A percentile compares a stretch with the other conserved stretches of the same genome.
Evolutionary conservation across 2,329 filamentous ascomycete genomes (phyloP).

Genomic region (Cadophora gregata): DNA sequence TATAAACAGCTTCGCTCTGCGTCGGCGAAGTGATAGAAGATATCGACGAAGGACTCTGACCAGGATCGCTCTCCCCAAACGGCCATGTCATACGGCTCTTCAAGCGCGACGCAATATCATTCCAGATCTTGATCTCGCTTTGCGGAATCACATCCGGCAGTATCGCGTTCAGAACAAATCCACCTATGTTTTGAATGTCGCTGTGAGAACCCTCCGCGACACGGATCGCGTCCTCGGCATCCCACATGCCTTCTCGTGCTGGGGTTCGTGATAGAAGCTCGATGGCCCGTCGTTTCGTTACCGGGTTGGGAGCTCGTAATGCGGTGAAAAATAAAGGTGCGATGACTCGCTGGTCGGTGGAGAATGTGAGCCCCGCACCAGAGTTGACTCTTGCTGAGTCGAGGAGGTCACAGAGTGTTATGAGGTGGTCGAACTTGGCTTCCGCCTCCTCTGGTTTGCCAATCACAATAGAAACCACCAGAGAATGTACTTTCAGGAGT

Average conservation of each 20-base stretch:
- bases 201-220: constrained; percentile 29
- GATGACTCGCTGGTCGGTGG: constrained; percentile 38
- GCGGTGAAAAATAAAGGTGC: constrained; percentile 39
- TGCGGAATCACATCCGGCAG: constrained; percentile 18
- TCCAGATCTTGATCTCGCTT: constrained; percentile 25
- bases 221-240: constrained; percentile 34
- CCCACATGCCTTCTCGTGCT: constrained; percentile 42
- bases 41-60: constrained; percentile 8
- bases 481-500: constrained; percentile 36
- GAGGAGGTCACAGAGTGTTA: constrained; percentile 35
- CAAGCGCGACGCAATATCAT: constrained; percentile 22
- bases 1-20: constrained; percentile 15
- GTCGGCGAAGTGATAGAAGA: constrained; percentile 12
- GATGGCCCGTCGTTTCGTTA: constrained; percentile 31
- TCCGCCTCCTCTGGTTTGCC: constrained; percentile 25
- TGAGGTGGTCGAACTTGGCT: constrained; percentile 36
- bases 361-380: constrained; percentile 26
- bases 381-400: constrained; percentile 19
- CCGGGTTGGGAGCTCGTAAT: constrained; percentile 27
- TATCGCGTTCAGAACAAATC: constrained; percentile 15
- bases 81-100: constrained; percentile 34
- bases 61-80: constrained; percentile 27
- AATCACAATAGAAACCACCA: constrained; percentile 35
- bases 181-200: constrained; percentile 18
- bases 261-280: constrained; percentile 33